Base-by-base conservation (phyloP, 192 early-diverging fungal species). In the Dimargaris cristalligena region DNA sequence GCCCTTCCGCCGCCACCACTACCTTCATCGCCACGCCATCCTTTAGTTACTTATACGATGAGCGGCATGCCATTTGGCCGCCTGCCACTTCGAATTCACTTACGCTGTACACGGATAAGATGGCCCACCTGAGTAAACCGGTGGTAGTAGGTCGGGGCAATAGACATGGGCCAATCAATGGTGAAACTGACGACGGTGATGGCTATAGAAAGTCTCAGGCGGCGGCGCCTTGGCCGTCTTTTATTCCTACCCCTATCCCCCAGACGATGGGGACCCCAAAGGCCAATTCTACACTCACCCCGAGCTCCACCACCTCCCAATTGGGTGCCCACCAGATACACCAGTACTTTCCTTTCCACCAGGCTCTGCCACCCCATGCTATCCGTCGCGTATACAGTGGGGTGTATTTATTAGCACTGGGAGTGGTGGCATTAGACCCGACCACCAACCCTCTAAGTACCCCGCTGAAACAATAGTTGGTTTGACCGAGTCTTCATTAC, bases 11-110 rank as follows among this genome's bases (percentile, higher is more conserved):
- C 9, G 50, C 23, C 44, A 66, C 73, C n/a, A 38, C 64, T 30
- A 72, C 71, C 46, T 61, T 76, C 18, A 68, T 68, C 0, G 74
- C 63, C 4, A 65, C 74, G 28, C 68, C 62, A 34, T 58, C 63
- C 41, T 76, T 76, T 55, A 41, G 70, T 16, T 76, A 76, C 33
- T 57, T 72, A 0, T 66, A 64, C 28, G 71, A 68, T 29, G 74
- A 76, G 65, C 70, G 74, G 11, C 52, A 68, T 11, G 74, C 72
- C 34, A 65, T 72, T 50, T 76, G 74, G 74, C 74, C 74, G 41
- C 74, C 74, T 35, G 68, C 74, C 0, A 68, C 69, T 20, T 66
- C 68, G 16, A 66, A 72, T n/a, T 57, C 73, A 54, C 62, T 60
- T 18, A 23, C 60, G 4, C 34, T 76, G 55, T 76, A 76, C 60